phyloP scores from a whole-genome alignment of 1,284 basidiomycete species.

The Apiotrichum sp. region DNA sequence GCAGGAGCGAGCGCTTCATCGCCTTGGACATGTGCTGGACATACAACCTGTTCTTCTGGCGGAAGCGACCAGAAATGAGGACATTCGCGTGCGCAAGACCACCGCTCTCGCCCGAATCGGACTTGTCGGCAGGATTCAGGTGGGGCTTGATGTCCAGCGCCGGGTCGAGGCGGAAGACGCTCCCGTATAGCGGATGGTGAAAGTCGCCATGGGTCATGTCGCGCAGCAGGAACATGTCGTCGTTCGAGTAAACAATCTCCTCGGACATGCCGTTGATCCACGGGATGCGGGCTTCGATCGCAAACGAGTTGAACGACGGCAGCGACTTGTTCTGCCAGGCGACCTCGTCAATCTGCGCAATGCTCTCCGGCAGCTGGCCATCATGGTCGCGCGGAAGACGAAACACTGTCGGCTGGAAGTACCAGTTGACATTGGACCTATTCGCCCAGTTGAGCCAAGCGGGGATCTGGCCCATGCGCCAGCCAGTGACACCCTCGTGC shows the following conservation, averaged over 20 bases:
- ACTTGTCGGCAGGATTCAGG: constrained; percentile 17
- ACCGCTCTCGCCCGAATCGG: constrained; percentile 38
- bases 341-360: constrained; percentile 18
- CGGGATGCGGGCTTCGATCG: constrained; percentile 32
- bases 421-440: constrained; percentile 26
- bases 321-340: constrained; percentile 27
- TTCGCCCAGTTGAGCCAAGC: constrained; percentile 35
- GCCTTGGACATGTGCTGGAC: constrained; percentile 38
- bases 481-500: constrained; percentile 7
- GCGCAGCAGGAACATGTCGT: constrained; percentile 41
- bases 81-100: constrained; percentile 33
- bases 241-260: constrained; percentile 36
- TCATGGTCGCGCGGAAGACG: constrained; percentile 31
- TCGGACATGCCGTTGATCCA: constrained; percentile 32
- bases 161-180: constrained; percentile 31
- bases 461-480: constrained; percentile 36
- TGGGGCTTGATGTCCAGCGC: constrained; percentile 22
- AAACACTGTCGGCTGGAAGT: constrained; percentile 38
- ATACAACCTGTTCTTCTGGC: constrained; percentile 26
- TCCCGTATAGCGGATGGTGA: constrained; percentile 34
- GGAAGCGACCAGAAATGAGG: constrained; percentile 32
- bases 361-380: constrained; percentile 1
- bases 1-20: constrained; percentile 20
- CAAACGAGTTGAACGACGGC: constrained; percentile 41
- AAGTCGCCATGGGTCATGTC: constrained; percentile 27